These are phyloP conservation scores for Daldinia caldariorum DNA, from an alignment of 495 filamentous ascomycete genomes.

Conservation along the genomic window DNA sequence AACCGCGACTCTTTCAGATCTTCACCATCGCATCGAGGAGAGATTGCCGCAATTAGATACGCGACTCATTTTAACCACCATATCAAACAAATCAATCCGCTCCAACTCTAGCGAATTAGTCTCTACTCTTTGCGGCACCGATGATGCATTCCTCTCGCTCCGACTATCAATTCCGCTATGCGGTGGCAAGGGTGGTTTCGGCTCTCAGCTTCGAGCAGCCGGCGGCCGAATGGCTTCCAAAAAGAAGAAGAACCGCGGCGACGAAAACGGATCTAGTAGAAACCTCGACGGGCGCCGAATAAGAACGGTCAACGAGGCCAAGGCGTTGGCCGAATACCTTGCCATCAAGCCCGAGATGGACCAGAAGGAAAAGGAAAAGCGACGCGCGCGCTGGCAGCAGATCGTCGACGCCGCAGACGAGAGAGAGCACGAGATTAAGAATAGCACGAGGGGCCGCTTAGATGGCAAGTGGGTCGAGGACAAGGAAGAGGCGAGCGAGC, in stretches of 20 bases:
- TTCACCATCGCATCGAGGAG: conserved; percentile 68
- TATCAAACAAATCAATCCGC: conserved; percentile 75
- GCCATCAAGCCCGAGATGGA: conserved; percentile 98
- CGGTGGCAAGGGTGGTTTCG: conserved; percentile 97
- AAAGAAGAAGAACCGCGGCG: conserved; percentile 84
- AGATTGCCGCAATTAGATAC: conserved; percentile 67
- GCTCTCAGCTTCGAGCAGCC: conserved; percentile 93
- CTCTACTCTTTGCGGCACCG: conserved; percentile 59
- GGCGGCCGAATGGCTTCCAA: conserved; percentile 97
- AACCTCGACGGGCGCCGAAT: conserved; percentile 93
- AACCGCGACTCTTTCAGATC: conserved; percentile 70
- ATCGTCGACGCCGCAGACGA: conserved; percentile 84
- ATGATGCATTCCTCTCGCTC: conserved; percentile 78
- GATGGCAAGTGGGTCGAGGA: conserved; percentile 95
- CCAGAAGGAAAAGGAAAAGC: conserved; percentile 84
- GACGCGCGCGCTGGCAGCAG: conserved; percentile 80
- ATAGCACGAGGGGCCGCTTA: conserved; percentile 73
- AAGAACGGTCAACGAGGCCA: conserved; percentile 92
- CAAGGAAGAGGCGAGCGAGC: conserved; percentile 84
- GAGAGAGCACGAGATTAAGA: conserved; percentile 79
- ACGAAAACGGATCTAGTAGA: conserved; percentile 85
- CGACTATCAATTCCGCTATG: conserved; percentile 78
- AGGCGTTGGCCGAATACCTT: conserved; percentile 91
- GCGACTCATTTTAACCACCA: conserved; percentile 81
- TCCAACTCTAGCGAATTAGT: conserved; percentile 57